Evolutionary conservation across 805 yeast species (phyloP).

Genomic region (Huiozyma naganishii): DNA sequence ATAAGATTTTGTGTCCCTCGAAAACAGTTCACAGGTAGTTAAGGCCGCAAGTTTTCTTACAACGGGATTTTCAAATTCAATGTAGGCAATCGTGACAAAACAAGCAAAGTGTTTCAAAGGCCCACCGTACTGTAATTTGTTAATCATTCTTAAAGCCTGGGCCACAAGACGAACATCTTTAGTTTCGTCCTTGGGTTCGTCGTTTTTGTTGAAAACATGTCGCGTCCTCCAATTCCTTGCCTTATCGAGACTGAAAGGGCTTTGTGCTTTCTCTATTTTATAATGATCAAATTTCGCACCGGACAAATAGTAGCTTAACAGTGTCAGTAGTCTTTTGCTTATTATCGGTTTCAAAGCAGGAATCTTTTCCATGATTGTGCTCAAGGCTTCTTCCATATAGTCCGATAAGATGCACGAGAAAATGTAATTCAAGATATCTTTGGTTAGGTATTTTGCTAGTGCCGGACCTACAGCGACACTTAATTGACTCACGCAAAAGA

Average conservation of each 20-base stretch:
- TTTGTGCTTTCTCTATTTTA: slow-evolving; percentile 55
- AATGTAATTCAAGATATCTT: slow-evolving; percentile 69
- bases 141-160: slow-evolving; percentile 70
- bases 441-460: slow-evolving; percentile 74
- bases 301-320: slow-evolving; percentile 63
- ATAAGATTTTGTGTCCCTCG: slow-evolving; percentile 71
- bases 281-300: slow-evolving; percentile 78
- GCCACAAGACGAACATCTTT: slow-evolving; percentile 45
- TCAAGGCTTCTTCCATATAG: slow-evolving; percentile 67
- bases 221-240: slow-evolving; percentile 73
- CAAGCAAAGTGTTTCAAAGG: slow-evolving; percentile 82
- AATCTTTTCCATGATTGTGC: slow-evolving; percentile 54
- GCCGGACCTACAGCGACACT: slow-evolving; percentile 91
- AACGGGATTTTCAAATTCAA: slow-evolving; percentile 67
- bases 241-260: slow-evolving; percentile 46
- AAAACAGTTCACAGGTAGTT: slow-evolving; percentile 67
- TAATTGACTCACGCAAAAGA: slow-evolving; percentile 77
- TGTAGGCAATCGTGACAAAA: slow-evolving; percentile 70
- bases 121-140: slow-evolving; percentile 62
- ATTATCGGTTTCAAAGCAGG: slow-evolving; percentile 73
- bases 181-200: slow-evolving; percentile 32
- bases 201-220: slow-evolving; percentile 62
- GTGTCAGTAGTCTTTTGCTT: slow-evolving; percentile 57
- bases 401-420: slow-evolving; percentile 76
- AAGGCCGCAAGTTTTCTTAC: slow-evolving; percentile 79